These are phyloP conservation scores for Aphanomyces invadans DNA, from an alignment of 352 stramenopile species.

Conservation along the genomic window DNA sequence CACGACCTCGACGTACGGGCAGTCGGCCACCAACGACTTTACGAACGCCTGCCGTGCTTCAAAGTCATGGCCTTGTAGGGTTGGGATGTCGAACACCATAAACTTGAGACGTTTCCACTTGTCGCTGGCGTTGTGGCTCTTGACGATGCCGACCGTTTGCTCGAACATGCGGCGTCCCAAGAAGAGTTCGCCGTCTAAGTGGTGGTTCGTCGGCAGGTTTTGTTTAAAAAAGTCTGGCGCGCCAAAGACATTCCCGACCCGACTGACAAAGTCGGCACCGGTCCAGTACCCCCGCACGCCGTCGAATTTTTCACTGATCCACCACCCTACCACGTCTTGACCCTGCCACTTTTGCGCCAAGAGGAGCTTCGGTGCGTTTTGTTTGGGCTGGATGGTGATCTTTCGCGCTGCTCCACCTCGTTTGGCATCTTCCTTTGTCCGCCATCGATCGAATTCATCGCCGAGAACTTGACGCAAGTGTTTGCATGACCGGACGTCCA, in stretches of 20 bases:
- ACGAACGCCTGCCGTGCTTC: slow-evolving; percentile 46
- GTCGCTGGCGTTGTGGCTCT: slow-evolving; percentile 36
- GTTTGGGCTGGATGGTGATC: slow-evolving; percentile 27
- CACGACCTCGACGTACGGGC: slow-evolving; percentile 49
- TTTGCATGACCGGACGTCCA: slow-evolving; percentile 49
- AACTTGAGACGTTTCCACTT: slow-evolving; percentile 56
- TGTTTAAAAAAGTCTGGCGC: slow-evolving; percentile 52
- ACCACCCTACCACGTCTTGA: slow-evolving; percentile 48
- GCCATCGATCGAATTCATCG: slow-evolving; percentile 39
- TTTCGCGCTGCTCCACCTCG: slow-evolving; percentile 16
- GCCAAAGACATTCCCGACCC: slow-evolving; percentile 53
- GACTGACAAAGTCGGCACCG: slow-evolving; percentile 48
- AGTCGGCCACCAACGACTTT: slow-evolving; percentile 31
- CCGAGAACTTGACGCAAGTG: slow-evolving; percentile 50
- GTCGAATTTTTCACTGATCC: slow-evolving; percentile 73
- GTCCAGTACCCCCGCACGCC: slow-evolving; percentile 62
- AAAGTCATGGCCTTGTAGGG: slow-evolving; percentile 39
- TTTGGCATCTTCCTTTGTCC: slow-evolving; percentile 9
- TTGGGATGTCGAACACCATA: slow-evolving; percentile 60
- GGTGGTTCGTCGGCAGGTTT: slow-evolving; percentile 42
- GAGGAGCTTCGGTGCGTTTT: slow-evolving; percentile 39
- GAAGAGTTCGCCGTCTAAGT: slow-evolving; percentile 73
- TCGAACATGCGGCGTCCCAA: slow-evolving; percentile 51
- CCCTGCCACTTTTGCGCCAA: slow-evolving; percentile 63
- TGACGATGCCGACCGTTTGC: slow-evolving; percentile 55